Conservation (phyloP, 176 grass and related monocot genomes). For the Paspalum vaginatum region DNA sequence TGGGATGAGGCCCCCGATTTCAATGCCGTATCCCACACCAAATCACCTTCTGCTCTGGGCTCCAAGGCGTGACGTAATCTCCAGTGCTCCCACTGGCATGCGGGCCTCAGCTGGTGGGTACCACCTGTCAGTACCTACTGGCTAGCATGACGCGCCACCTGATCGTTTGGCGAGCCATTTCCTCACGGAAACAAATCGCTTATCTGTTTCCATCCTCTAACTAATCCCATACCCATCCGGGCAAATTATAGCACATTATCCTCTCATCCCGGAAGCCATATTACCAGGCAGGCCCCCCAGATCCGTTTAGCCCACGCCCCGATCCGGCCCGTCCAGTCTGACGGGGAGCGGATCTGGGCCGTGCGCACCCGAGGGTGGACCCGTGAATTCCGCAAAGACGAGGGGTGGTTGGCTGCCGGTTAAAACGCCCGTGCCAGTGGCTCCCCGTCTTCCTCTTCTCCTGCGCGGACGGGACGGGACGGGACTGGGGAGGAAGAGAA, state of each 20-base stretch:
- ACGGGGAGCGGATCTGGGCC: background rate
- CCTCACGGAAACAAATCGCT: background rate
- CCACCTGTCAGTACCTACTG: background rate
- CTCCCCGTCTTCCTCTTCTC: conserved; percentile 29
- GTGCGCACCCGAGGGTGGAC: conserved; percentile 32
- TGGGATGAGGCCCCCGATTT: background rate
- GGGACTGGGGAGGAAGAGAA: background rate
- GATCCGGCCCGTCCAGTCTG: background rate
- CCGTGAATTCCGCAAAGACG: conserved; percentile 48
- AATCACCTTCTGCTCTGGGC: background rate
- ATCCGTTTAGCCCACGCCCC: background rate
- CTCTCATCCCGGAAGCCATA: background rate
- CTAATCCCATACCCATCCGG: conserved; percentile 1
- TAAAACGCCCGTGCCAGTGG: conserved; percentile 54
- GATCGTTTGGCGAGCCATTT: background rate
- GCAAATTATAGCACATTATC: conserved; percentile 4
- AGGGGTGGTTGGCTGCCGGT: conserved; percentile 24
- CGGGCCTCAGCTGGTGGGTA: rapidly evolving
- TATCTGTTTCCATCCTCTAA: conserved; percentile 20
- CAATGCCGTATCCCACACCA: background rate
- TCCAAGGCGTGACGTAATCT: background rate
- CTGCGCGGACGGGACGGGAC: conserved; percentile 25
- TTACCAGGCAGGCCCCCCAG: background rate
- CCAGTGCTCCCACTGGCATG: rapidly evolving
- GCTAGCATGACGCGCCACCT: background rate